Base-by-base conservation (phyloP, 768 basidiomycete species). In the Amanita exitialis region DNA sequence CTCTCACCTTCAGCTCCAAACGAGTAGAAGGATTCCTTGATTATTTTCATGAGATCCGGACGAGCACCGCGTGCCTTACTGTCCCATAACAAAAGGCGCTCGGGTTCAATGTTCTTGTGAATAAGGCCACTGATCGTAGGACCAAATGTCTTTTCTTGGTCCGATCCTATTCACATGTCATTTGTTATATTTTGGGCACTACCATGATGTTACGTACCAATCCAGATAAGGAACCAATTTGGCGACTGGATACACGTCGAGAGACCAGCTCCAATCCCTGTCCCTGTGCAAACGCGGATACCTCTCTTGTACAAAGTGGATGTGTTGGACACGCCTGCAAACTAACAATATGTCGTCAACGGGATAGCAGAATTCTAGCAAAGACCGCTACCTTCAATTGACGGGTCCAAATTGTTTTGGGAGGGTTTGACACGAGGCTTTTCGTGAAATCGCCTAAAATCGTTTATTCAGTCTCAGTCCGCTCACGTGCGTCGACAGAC, bases 141-240 rank as follows among this genome's bases (percentile, higher is more conserved):
- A 34, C 71, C 72, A 55, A 86, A 88, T 2, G 86, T 88, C 67
- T 83, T 86, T 64, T 86, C 85, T 65, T 89, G 86, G 60, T 89
- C 85, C 51, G 83, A 86, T 47, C 84, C 84, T 79, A 57, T 49
- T 35, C 59, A 52, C 5, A 51, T 45, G n/a, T n/a, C 23, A 16
- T 37, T 8, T 54, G 59, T 47, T 50, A 41, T 39, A 44, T 37
- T 38, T 38, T 44, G 42, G 49, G 16, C 3, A 39, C 18, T 16
- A 46, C 15, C n/a, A 36, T 45, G 41, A 39, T 15, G 6, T 44
- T 47, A 57, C 70, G 56, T 62, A 77, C 78, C 78, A 57, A 86
- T 86, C 86, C 86, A 88, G 57, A 88, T 87, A 53, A 87, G 74
- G 63, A 78, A 86, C 84, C 83, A 86, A 65, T 81, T 65, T 4